A percentile compares a stretch with the other conserved stretches of the same genome.
Evolutionary conservation across 1,284 basidiomycete species (phyloP).

Genomic region (Apiotrichum veenhuisii): DNA sequence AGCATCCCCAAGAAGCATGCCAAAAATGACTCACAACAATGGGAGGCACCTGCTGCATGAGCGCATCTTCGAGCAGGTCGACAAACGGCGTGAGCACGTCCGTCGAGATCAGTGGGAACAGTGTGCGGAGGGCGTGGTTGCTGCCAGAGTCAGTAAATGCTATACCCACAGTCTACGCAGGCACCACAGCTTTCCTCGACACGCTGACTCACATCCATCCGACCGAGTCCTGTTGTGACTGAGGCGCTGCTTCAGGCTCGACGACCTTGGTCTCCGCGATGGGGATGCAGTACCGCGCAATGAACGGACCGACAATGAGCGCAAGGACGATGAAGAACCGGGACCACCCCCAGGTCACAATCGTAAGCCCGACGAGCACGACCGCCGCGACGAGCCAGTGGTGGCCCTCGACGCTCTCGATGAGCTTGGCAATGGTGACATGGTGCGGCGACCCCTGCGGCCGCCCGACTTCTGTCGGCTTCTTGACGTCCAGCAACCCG

Average conservation of each 20-base stretch:
- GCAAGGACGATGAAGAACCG: not conserved
- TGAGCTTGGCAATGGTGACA: not conserved
- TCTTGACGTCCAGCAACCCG: not conserved
- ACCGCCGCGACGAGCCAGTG: not conserved
- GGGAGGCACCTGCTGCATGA: constrained; percentile 46
- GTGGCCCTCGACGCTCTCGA: not conserved
- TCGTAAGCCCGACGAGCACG: not conserved
- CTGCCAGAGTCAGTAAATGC: constrained; percentile 15
- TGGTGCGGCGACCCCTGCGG: not conserved
- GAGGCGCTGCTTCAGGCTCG: not conserved
- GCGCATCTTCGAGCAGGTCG: constrained; percentile 49
- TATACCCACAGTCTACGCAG: not conserved
- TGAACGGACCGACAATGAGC: not conserved
- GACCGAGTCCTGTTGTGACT: constrained; percentile 9
- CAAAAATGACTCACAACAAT: constrained; percentile 35
- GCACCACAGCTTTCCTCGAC: too few relatives aligned
- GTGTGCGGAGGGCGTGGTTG: constrained; percentile 43
- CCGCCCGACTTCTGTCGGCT: not conserved
- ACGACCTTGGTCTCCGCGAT: not conserved
- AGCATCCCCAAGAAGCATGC: not conserved
- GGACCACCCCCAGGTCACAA: constrained; percentile 2
- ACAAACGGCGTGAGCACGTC: constrained; percentile 50
- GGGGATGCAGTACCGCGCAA: constrained; percentile 10
- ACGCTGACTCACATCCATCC: constrained; percentile 19
- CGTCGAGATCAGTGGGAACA: constrained; percentile 48